Percentiles rank a stretch among this genome's conserved stretches.
Evolutionary conservation across 1,284 basidiomycete species (phyloP).

Genomic region (Grifola frondosa): DNA sequence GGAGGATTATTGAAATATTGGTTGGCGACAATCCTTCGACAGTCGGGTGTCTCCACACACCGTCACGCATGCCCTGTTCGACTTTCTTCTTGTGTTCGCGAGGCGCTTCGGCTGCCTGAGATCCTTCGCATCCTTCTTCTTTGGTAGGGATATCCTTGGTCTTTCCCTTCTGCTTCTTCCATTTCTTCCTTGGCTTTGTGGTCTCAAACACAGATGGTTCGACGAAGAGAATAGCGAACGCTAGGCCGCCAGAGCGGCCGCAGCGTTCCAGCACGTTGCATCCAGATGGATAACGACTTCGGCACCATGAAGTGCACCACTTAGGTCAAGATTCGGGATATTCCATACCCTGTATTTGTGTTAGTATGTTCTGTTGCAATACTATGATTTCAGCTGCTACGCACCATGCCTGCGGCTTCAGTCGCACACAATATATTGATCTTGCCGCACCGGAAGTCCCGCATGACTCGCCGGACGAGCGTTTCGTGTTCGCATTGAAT

Average conservation of each 20-base stretch:
- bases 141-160: too few relatives aligned
- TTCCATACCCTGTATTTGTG: constrained; percentile 16
- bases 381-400: too few relatives aligned
- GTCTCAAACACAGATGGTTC: constrained; percentile 15
- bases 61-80: neutral
- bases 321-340: constrained; percentile 16
- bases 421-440: constrained; percentile 13
- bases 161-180: neutral
- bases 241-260: constrained; percentile 13
- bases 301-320: constrained; percentile 19
- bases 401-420: constrained; percentile 22
- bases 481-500: constrained; percentile 21
- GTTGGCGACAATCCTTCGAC: constrained; percentile 6
- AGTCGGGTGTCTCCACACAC: constrained; percentile 1
- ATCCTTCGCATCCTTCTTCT: too few relatives aligned
- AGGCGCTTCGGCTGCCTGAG: too few relatives aligned
- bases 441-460: constrained; percentile 3
- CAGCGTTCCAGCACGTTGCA: constrained; percentile 19
- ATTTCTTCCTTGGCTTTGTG: neutral
- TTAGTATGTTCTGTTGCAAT: too few relatives aligned
- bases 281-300: constrained; percentile 14
- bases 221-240: constrained; percentile 14
- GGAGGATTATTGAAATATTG: constrained; percentile 13
- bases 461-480: constrained; percentile 3
- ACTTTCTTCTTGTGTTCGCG: constrained; percentile 5